Evolutionary conservation across 306 rosid genomes (phyloP).

Genomic region (Cucumis melo): DNA sequence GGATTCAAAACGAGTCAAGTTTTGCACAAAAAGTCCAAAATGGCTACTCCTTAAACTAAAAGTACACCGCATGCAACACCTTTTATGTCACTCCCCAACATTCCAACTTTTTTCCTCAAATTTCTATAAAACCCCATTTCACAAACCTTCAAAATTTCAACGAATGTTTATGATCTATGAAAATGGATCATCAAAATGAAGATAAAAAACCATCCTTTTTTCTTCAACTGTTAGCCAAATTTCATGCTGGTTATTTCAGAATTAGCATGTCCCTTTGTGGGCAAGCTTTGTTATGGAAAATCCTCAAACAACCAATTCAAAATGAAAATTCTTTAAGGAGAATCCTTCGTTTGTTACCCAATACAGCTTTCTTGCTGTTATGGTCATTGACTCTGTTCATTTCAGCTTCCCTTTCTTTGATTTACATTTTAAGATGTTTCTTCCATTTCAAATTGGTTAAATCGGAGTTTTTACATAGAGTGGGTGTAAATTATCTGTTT

Average conservation of each 20-base stretch:
- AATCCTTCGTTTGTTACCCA: slow-evolving; percentile 7
- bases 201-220: background rate
- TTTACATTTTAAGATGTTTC: slow-evolving; percentile 15
- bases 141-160: background rate
- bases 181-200: background rate
- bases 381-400: slow-evolving; percentile 16
- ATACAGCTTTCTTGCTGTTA: slow-evolving; percentile 12
- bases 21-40: slow-evolving; percentile 10
- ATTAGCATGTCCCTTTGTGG: slow-evolving; percentile 21
- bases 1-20: slow-evolving; percentile 9
- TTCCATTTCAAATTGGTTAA: slow-evolving; percentile 13
- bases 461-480: slow-evolving; percentile 16
- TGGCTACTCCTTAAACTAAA: slow-evolving; percentile 1
- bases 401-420: slow-evolving; percentile 6
- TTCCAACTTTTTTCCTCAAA: background rate
- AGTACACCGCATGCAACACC: background rate
- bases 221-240: slow-evolving; percentile 11
- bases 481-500: slow-evolving; percentile 20
- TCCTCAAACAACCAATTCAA: slow-evolving; percentile 15
- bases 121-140: background rate
- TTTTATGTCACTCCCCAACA: background rate
- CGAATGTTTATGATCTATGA: background rate
- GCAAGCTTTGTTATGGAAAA: slow-evolving; percentile 24
- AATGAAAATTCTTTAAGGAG: slow-evolving; percentile 9
- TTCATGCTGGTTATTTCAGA: slow-evolving; percentile 24